Conservation (phyloP, 2,329 filamentous ascomycete genomes). For the Paraconiothyrium sp. region DNA sequence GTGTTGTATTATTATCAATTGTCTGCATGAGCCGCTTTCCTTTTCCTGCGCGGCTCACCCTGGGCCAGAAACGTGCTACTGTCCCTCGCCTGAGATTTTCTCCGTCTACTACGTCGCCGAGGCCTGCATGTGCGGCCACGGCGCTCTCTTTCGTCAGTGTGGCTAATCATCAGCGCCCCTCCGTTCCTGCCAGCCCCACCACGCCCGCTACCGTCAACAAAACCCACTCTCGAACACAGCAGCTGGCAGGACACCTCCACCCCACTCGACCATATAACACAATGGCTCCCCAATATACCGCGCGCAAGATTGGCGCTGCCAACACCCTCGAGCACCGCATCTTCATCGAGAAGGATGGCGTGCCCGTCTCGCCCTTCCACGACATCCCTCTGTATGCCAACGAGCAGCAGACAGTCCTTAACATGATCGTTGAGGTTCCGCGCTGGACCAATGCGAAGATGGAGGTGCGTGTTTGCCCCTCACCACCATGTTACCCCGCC, state of each 20-base stretch:
- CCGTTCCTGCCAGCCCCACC: constrained; percentile 49
- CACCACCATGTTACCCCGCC: constrained; percentile 25
- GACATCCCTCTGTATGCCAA: constrained; percentile 99
- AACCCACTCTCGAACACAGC: constrained; percentile 52
- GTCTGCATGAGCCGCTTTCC: constrained; percentile 37
- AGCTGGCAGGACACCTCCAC: constrained; percentile 53
- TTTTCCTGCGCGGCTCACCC: constrained; percentile 35
- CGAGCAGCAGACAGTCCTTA: constrained; percentile 91
- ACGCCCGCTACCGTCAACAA: constrained; percentile 48
- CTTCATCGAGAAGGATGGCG: constrained; percentile 97
- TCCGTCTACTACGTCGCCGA: constrained; percentile 36
- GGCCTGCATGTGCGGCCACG: constrained; percentile 26
- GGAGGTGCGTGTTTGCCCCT: constrained; percentile 73
- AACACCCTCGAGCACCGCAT: constrained; percentile 97
- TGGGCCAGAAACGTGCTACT: constrained; percentile 26
- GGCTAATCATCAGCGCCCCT: constrained; percentile 48
- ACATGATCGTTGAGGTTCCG: constrained; percentile 99
- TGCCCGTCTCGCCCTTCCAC: constrained; percentile 94
- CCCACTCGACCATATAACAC: constrained; percentile 30
- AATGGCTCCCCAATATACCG: constrained; percentile 65
- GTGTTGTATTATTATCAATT: constrained; percentile 23
- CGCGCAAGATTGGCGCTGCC: constrained; percentile 87
- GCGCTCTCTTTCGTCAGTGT: constrained; percentile 51
- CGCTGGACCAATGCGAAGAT: constrained; percentile 99
- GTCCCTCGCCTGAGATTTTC: constrained; percentile 25